phyloP scores from a whole-genome alignment of 331 rosid genomes.

The Malus hybrid region DNA sequence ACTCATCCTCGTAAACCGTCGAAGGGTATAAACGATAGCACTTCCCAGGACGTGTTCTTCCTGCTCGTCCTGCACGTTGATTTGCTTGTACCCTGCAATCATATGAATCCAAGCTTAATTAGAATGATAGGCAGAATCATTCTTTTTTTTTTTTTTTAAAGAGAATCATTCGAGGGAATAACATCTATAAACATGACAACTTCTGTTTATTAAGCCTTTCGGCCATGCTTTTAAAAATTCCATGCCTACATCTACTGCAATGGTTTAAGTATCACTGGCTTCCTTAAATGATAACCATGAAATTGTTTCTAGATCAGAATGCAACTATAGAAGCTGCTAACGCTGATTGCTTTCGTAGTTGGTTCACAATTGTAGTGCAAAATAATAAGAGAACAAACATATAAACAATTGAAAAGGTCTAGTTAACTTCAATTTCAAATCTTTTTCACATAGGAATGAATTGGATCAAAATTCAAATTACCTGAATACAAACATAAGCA shows the following conservation, averaged over 20 bases:
- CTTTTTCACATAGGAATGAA: background rate
- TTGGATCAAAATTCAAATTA: background rate
- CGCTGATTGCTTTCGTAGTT: background rate
- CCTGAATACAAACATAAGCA: background rate
- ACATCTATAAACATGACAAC: background rate
- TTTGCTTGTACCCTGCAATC: slow-evolving; percentile 86
- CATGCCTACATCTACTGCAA: background rate
- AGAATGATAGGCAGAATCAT: background rate
- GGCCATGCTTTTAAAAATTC: background rate
- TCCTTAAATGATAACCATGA: background rate
- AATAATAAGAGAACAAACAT: background rate
- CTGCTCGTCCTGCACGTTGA: slow-evolving; percentile 97
- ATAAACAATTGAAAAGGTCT: background rate
- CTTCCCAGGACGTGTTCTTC: slow-evolving; percentile 94
- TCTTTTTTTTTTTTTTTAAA: background rate
- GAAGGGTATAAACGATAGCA: slow-evolving; percentile 91
- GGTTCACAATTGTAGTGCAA: background rate
- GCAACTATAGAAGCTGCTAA: background rate
- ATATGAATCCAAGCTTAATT: background rate
- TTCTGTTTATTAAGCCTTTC: background rate
- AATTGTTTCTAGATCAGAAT: background rate
- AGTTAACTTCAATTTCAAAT: background rate
- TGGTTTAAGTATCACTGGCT: background rate
- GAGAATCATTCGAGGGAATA: background rate
- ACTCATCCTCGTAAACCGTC: slow-evolving; percentile 52